A percentile compares a stretch with the other conserved stretches of the same genome.
Evolutionary conservation across 306 rosid species (phyloP).

Genomic region (Dryas octopetala): DNA sequence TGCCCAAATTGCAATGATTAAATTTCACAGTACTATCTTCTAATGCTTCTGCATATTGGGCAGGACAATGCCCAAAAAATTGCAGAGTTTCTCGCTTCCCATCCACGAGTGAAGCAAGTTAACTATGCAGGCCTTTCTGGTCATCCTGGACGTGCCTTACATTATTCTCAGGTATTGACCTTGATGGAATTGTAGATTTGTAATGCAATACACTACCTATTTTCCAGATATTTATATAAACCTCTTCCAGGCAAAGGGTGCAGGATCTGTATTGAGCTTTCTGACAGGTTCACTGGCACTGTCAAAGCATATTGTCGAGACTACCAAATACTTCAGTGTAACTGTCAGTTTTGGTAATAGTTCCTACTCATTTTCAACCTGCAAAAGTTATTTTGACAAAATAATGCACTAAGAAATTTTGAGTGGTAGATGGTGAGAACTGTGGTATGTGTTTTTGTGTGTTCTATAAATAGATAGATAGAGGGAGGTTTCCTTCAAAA

Average conservation of each 20-base stretch:
- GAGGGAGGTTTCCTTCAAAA: neutral
- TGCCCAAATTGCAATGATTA: neutral
- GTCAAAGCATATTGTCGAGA: constrained; percentile 87
- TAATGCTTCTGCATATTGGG: constrained; percentile 21
- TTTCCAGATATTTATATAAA: constrained; percentile 18
- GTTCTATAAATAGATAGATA: neutral
- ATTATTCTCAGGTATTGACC: constrained; percentile 76
- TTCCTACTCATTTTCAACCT: constrained; percentile 10
- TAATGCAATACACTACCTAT: constrained; percentile 5
- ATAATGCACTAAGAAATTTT: neutral
- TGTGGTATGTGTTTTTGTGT: neutral
- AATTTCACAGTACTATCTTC: neutral
- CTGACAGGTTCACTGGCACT: constrained; percentile 76
- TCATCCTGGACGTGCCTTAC: constrained; percentile 75
- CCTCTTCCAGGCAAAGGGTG: constrained; percentile 76
- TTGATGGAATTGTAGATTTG: constrained; percentile 18
- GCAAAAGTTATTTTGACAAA: neutral
- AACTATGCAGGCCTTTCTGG: constrained; percentile 70
- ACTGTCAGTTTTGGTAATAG: constrained; percentile 90
- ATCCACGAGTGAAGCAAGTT: constrained; percentile 75
- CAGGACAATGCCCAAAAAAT: constrained; percentile 91
- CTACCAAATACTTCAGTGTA: constrained; percentile 82
- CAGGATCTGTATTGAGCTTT: constrained; percentile 93
- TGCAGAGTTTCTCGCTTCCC: constrained; percentile 84
- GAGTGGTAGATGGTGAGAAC: neutral